Evolutionary conservation across 148 eudicot genomes (phyloP).

Genomic region (Chenopodium berlandieri): DNA sequence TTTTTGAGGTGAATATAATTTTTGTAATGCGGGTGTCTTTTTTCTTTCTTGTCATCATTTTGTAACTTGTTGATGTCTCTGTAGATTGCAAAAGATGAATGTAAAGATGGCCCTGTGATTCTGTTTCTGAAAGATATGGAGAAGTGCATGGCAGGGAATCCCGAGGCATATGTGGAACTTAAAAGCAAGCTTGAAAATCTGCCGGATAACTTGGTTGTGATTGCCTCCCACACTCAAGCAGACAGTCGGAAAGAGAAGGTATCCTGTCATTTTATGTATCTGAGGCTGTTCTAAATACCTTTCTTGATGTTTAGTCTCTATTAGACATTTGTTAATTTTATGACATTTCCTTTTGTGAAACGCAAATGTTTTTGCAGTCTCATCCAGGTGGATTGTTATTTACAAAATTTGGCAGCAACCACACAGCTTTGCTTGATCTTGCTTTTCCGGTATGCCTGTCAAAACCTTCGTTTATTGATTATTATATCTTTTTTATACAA

Average conservation of each 20-base stretch:
- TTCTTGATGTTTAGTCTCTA: neutral
- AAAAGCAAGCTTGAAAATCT: constrained; percentile 67
- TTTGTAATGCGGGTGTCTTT: neutral
- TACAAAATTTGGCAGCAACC: constrained; percentile 87
- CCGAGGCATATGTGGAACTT: constrained; percentile 60
- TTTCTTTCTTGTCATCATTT: neutral
- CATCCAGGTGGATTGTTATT: constrained; percentile 87
- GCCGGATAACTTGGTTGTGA: constrained; percentile 71
- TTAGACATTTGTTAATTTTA: neutral
- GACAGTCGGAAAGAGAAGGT: constrained; percentile 93
- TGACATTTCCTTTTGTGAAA: constrained; percentile 10
- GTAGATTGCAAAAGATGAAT: constrained; percentile 67
- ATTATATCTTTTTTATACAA: no score
- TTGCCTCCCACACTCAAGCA: constrained; percentile 81
- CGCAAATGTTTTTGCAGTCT: constrained; percentile 41
- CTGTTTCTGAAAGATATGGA: constrained; percentile 82
- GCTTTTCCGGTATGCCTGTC: constrained; percentile 70
- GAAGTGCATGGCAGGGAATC: constrained; percentile 69
- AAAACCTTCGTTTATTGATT: neutral
- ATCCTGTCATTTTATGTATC: constrained; percentile 7
- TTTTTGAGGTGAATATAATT: constrained; percentile 68
- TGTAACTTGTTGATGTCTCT: neutral
- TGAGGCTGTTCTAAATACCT: neutral
- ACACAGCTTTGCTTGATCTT: constrained; percentile 78
- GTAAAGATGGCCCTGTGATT: constrained; percentile 61